phyloP scores from a whole-genome alignment of 306 rosid genomes.

The Begonia peltatifolia region DNA sequence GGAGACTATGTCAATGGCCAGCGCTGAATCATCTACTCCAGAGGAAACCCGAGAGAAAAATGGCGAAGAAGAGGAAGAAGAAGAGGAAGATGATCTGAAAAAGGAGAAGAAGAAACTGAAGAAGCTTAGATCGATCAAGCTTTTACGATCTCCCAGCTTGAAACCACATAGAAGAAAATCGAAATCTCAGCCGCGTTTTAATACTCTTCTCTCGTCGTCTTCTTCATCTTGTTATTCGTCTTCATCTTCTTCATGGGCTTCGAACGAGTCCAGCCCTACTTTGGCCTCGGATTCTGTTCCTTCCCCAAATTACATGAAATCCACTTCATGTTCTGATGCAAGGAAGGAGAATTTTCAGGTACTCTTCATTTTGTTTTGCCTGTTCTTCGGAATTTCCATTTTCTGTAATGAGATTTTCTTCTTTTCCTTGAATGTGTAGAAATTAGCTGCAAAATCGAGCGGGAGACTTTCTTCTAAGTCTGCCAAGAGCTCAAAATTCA shows the following conservation, averaged over 20 bases:
- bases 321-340: slow-evolving; percentile 39
- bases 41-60: no score
- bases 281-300: slow-evolving; percentile 13
- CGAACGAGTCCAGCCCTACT: slow-evolving; percentile 15
- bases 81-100: slow-evolving; percentile 21
- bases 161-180: slow-evolving; percentile 22
- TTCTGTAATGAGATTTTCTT: slow-evolving; percentile 4
- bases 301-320: slow-evolving; percentile 42
- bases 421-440: no score
- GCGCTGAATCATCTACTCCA: no score
- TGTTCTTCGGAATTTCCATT: slow-evolving; percentile 1
- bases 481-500: no score
- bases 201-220: neutral
- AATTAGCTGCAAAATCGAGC: no score
- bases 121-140: slow-evolving; percentile 47
- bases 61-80: no score
- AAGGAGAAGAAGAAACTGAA: slow-evolving; percentile 20
- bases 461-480: no score
- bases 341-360: slow-evolving; percentile 40
- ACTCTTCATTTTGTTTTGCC: slow-evolving; percentile 7
- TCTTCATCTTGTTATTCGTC: neutral
- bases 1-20: no score
- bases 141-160: slow-evolving; percentile 36
- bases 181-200: slow-evolving; percentile 15
- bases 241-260: slow-evolving; percentile 16